Evolutionary conservation across 257 asterid species (phyloP).

Genomic region (Plantago elongata): DNA sequence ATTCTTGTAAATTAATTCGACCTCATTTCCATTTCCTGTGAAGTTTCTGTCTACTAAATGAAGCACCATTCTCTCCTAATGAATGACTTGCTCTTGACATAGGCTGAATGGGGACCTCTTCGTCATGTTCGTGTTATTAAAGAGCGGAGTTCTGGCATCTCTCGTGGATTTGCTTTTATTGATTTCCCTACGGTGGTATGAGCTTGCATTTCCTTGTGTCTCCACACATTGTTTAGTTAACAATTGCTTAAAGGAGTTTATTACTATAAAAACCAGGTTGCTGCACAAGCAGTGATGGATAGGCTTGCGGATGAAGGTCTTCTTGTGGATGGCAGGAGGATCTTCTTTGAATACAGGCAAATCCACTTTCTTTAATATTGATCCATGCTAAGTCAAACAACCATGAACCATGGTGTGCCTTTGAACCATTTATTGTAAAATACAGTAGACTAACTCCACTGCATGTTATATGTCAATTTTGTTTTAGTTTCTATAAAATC

Average conservation of each 20-base stretch:
- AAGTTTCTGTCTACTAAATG: conserved; percentile 12
- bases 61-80: conserved; percentile 2
- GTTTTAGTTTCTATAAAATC: no score
- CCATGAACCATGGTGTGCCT: background rate
- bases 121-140: conserved; percentile 95
- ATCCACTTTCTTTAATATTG: conserved; percentile 1
- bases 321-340: conserved; percentile 85
- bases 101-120: conserved; percentile 99
- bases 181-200: conserved; percentile 95
- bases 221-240: conserved; percentile 9
- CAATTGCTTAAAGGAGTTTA: conserved; percentile 5
- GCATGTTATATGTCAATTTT: no score
- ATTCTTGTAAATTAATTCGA: conserved; percentile 52
- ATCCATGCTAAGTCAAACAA: background rate
- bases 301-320: conserved; percentile 83
- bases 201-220: conserved; percentile 11
- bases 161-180: conserved; percentile 98
- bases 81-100: conserved; percentile 11
- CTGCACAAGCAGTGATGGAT: conserved; percentile 95
- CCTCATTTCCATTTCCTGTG: conserved; percentile 17
- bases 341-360: conserved; percentile 93
- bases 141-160: conserved; percentile 85
- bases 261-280: conserved; percentile 48
- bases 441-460: no score
- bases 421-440: background rate